Percentiles rank a stretch among this genome's conserved stretches.
Evolutionary conservation across 1,284 basidiomycete species (phyloP).

Genomic region (Coniferiporia weirii): DNA sequence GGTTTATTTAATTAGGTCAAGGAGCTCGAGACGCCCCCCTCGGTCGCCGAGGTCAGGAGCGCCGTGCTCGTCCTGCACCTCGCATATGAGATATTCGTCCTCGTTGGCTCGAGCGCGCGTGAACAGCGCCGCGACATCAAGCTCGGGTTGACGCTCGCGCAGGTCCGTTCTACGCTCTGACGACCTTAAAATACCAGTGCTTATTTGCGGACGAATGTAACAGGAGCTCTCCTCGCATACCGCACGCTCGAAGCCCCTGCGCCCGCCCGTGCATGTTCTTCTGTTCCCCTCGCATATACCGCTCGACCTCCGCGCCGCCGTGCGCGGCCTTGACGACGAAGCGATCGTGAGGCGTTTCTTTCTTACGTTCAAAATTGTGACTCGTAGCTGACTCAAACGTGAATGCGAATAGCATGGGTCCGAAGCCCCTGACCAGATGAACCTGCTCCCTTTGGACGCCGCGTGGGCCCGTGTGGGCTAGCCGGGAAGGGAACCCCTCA

Average conservation of each 20-base stretch:
- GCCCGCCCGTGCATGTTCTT: constrained; percentile 64
- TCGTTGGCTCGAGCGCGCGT: constrained; percentile 65
- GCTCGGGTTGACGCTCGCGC: constrained; percentile 51
- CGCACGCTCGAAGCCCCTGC: constrained; percentile 52
- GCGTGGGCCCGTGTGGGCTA: constrained; percentile 53
- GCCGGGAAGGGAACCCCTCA: too few species aligned
- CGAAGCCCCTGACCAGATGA: constrained; percentile 69
- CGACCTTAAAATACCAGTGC: neutral
- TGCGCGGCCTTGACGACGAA: constrained; percentile 62
- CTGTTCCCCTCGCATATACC: constrained; percentile 69
- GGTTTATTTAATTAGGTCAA: constrained; percentile 24
- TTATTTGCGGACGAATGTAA: neutral
- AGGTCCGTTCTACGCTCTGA: constrained; percentile 34
- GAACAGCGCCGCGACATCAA: constrained; percentile 52
- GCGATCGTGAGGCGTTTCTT: constrained; percentile 41
- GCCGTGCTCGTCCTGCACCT: constrained; percentile 66
- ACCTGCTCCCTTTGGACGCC: constrained; percentile 54
- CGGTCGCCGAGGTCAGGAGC: constrained; percentile 25
- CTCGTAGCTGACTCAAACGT: constrained; percentile 11
- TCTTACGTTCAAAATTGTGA: neutral
- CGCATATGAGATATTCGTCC: constrained; percentile 68
- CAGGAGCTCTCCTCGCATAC: constrained; percentile 51
- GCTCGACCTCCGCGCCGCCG: constrained; percentile 55
- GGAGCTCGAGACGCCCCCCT: constrained; percentile 27
- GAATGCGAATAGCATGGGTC: constrained; percentile 46